These are phyloP conservation scores for Mycena belliarum DNA, from an alignment of 768 basidiomycete species.

Conservation along the genomic window DNA sequence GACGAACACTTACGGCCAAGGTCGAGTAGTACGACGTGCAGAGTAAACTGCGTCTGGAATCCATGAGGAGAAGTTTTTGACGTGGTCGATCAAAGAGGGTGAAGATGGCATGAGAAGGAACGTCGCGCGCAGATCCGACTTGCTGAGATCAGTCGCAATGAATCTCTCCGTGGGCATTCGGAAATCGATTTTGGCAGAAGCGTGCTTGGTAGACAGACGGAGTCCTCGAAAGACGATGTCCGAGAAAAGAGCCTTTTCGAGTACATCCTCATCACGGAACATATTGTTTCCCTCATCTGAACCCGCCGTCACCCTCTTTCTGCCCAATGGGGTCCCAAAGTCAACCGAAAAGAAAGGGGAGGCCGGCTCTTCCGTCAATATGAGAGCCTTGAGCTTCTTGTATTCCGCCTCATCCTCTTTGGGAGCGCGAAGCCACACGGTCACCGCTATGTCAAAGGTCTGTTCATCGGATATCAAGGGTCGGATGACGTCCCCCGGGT, in stretches of 20 bases:
- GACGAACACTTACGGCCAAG: slow-evolving; percentile 29
- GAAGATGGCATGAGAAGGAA: slow-evolving; percentile 36
- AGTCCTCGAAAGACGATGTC: slow-evolving; percentile 28
- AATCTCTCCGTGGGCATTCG: slow-evolving; percentile 25
- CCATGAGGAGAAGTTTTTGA: slow-evolving; percentile 33
- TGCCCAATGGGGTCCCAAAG: not conserved
- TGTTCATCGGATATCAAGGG: slow-evolving; percentile 27
- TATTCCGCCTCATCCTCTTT: slow-evolving; percentile 17
- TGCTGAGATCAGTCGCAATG: slow-evolving; percentile 20
- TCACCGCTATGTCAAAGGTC: slow-evolving; percentile 30
- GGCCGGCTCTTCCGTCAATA: not conserved
- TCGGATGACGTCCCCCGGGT: slow-evolving; percentile 18
- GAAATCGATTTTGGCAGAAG: slow-evolving; percentile 25
- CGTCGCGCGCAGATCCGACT: slow-evolving; percentile 38
- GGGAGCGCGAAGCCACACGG: slow-evolving; percentile 28
- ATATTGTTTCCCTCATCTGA: not conserved
- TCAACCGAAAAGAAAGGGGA: not conserved
- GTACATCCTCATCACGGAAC: slow-evolving; percentile 6
- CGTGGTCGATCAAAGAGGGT: slow-evolving; percentile 30
- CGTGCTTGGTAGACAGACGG: slow-evolving; percentile 24
- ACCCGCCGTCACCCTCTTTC: not conserved
- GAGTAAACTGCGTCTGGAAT: slow-evolving; percentile 27
- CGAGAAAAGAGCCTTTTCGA: slow-evolving; percentile 26
- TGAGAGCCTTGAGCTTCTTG: not conserved
- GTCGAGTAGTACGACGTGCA: slow-evolving; percentile 27